Percentiles rank a stretch among this genome's conserved stretches.
These are phyloP conservation scores for Phascolomyces articulosus DNA, from an alignment of 371 early-diverging fungal species.

Conservation along the genomic window DNA sequence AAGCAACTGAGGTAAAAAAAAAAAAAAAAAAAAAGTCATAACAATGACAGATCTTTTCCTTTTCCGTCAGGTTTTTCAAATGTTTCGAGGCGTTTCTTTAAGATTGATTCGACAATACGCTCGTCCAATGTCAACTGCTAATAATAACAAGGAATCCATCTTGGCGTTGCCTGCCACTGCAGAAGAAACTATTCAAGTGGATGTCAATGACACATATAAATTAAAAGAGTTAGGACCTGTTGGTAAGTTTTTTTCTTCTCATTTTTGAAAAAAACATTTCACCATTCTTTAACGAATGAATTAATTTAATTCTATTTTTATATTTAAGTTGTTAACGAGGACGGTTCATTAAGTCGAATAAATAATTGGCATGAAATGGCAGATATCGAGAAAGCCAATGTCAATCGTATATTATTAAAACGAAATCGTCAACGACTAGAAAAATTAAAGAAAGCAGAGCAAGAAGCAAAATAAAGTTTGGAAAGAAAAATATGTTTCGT, in stretches of 20 bases:
- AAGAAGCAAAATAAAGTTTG: background rate
- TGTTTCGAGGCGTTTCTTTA: constrained; percentile 2
- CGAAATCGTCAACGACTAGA: constrained; percentile 54
- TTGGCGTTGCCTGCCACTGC: constrained; percentile 58
- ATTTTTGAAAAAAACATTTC: background rate
- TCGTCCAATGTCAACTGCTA: constrained; percentile 2
- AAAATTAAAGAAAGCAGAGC: constrained; percentile 4
- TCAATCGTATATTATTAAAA: constrained; percentile 66
- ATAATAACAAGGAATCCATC: constrained; percentile 27
- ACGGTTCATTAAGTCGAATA: constrained; percentile 74
- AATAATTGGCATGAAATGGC: constrained; percentile 77
- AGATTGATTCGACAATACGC: background rate
- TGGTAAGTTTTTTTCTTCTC: constrained; percentile 31
- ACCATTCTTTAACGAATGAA: background rate
- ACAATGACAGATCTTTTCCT: background rate
- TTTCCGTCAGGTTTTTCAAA: background rate
- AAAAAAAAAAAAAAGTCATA: too few relatives aligned
- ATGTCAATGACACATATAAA: constrained; percentile 54
- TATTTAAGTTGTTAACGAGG: constrained; percentile 61
- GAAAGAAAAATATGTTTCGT: background rate
- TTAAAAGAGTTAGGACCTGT: constrained; percentile 59
- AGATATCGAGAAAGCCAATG: constrained; percentile 66
- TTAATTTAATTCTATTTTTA: background rate
- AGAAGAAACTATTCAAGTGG: constrained; percentile 43
- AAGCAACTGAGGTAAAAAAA: background rate